Percentiles rank a stretch among this genome's conserved stretches.
Evolutionary conservation across 164 flowering plant species (phyloP).

Genomic region (Piper betle): DNA sequence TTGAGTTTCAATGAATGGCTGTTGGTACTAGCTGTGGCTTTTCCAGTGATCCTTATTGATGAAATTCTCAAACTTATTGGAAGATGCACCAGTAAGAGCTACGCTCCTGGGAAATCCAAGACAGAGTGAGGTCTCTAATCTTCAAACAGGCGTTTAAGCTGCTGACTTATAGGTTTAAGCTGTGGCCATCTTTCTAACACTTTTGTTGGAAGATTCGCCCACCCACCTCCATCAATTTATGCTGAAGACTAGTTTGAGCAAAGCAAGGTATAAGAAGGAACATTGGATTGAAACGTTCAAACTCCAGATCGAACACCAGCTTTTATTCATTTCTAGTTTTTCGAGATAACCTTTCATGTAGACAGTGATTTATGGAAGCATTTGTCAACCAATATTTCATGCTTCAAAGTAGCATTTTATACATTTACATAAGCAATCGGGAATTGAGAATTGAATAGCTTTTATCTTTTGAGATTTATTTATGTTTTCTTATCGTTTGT

Average conservation of each 20-base stretch:
- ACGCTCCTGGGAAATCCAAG: conserved; percentile 3
- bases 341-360: too few relatives aligned
- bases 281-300: too few relatives aligned
- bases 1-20: conserved; percentile 79
- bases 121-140: not conserved
- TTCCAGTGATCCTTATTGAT: conserved; percentile 66
- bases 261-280: too few relatives aligned
- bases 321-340: too few relatives aligned
- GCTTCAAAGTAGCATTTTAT: too few relatives aligned
- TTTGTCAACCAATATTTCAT: too few relatives aligned
- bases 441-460: too few relatives aligned
- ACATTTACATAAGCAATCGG: too few relatives aligned
- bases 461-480: too few relatives aligned
- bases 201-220: conserved; percentile 1
- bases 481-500: too few relatives aligned
- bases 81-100: conserved; percentile 30
- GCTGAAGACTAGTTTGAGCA: conserved; percentile 5
- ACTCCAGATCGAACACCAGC: too few relatives aligned
- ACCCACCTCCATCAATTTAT: conserved; percentile 8
- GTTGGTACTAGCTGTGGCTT: conserved; percentile 53
- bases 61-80: conserved; percentile 69
- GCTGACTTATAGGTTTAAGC: conserved; percentile 2
- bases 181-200: not conserved
- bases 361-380: too few relatives aligned
- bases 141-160: not conserved